Base-by-base conservation (phyloP, 176 grass and related monocot genomes). In the Alopecurus myosuroides region DNA sequence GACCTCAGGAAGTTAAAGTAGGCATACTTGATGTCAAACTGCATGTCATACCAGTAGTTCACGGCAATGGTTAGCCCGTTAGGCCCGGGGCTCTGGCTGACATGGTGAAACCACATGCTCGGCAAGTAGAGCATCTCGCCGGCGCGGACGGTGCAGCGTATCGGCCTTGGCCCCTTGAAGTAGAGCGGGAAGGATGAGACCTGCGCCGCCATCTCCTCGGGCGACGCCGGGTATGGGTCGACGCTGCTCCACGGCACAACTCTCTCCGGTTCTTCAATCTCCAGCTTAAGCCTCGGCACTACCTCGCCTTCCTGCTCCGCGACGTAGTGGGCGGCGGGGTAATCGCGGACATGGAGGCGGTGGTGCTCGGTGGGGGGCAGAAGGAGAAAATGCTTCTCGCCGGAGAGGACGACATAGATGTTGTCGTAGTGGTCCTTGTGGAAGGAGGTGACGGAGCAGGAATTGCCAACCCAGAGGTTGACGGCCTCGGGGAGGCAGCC, bases 391-490 rank as follows among this genome's bases (percentile, higher is more conserved):
- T 98, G 96, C 88, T 92, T 98, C 87, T 92, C 87, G 29, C 93
- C 96, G 42, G 91, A 95, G 65, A 98, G 62, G 7, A 98, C 91
- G 79, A 35, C 91, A 70, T 98, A 95, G 41, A 95, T 82, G 89
- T 98, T 98, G 85, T 98, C 93, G 83, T 98, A 98, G 89, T 98
- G 96, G 53, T 98, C 96, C 77, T 94, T 98, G 81, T 98, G 93
- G 89, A 93, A 98, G 67, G 93, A 92, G 37, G 96, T 98, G 46
- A 90, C 78, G 22, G 96, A 98, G 48, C 79, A 65, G 22, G 84
- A 63, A 68, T 90, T 90, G 33, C 96, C 96, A 49, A 98, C 90
- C 96, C 96, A 95, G 39, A 98, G 88, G 86, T 98, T 98, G 73
- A 95, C 88, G 44, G 93, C 93, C 83, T 98, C 93, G 49, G 91